A percentile compares a stretch with the other conserved stretches of the same genome.
Conservation (phyloP, 768 basidiomycete species). For the Lentinula edodes region DNA sequence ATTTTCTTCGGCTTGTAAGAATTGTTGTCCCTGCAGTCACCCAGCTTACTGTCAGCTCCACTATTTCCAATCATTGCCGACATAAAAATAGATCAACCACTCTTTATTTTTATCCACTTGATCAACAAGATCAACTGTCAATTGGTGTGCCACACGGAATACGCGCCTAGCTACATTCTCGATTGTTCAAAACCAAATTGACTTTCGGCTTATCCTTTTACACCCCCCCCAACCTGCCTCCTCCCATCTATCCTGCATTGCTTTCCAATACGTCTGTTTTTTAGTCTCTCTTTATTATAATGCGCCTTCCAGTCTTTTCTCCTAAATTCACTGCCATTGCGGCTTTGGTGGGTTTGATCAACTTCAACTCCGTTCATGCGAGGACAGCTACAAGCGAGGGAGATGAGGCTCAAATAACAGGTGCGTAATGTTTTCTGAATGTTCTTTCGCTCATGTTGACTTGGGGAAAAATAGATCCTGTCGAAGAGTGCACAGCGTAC, state of each 20-base stretch:
- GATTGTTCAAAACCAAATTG: neutral
- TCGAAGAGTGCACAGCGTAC: conserved; percentile 39
- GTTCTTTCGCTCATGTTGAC: neutral
- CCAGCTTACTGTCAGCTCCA: no score
- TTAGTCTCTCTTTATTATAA: neutral
- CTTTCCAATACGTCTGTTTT: neutral
- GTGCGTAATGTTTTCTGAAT: neutral
- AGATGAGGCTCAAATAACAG: conserved; percentile 3
- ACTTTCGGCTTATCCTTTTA: neutral
- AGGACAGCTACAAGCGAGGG: neutral
- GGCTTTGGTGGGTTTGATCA: neutral
- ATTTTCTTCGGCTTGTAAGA: no score
- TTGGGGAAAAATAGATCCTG: conserved; percentile 19
- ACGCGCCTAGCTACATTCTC: neutral
- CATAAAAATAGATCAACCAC: neutral
- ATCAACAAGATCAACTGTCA: neutral
- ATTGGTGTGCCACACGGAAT: neutral
- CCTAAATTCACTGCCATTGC: neutral
- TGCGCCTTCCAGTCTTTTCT: neutral
- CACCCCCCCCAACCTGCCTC: neutral
- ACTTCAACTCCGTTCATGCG: neutral
- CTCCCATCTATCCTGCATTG: neutral
- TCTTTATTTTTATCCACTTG: neutral
- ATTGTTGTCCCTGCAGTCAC: no score
- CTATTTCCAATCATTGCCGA: neutral